A percentile compares a stretch with the other conserved stretches of the same genome.
Evolutionary conservation across 177 flowering plant species (phyloP).

Genomic region (Viscum album): DNA sequence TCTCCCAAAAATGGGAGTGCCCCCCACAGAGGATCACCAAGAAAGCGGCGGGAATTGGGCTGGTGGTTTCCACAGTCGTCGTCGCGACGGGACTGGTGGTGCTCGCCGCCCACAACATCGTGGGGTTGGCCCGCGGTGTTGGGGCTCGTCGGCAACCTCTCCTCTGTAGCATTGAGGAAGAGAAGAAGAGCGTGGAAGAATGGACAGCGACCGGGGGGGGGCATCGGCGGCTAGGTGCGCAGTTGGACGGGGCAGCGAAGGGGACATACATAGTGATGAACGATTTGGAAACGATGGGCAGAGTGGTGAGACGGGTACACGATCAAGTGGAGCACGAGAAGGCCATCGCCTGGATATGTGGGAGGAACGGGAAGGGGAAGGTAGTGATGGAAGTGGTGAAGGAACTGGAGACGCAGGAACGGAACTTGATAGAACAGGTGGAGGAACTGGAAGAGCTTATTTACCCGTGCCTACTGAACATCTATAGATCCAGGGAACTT

Average conservation of each 20-base stretch:
- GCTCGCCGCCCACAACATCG: conserved; percentile 31
- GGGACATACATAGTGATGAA: conserved; percentile 47
- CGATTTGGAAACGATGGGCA: conserved; percentile 57
- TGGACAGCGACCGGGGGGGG: too few species aligned
- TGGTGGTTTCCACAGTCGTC: conserved; percentile 24
- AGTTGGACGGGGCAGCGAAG: conserved; percentile 59
- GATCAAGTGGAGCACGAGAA: conserved; percentile 57
- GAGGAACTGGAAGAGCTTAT: conserved; percentile 66
- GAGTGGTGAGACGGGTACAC: conserved; percentile 38
- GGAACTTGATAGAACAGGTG: conserved; percentile 46
- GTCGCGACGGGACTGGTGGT: conserved; percentile 27
- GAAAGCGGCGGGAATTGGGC: conserved; percentile 23
- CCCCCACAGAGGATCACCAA: conserved; percentile 25
- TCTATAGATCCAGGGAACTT: conserved; percentile 57
- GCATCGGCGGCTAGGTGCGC: conserved; percentile 16
- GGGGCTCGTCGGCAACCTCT: conserved; percentile 11
- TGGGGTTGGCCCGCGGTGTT: conserved; percentile 46
- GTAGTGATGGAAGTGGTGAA: conserved; percentile 48
- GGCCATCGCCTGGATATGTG: conserved; percentile 33
- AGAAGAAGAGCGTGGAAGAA: not conserved
- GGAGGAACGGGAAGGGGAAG: conserved; percentile 30
- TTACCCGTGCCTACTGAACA: conserved; percentile 55
- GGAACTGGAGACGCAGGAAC: conserved; percentile 36
- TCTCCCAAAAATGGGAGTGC: too few species aligned
- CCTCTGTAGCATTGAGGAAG: not conserved